phyloP scores from a whole-genome alignment of 163 green algal species.

The Scenedesmus sp. region DNA sequence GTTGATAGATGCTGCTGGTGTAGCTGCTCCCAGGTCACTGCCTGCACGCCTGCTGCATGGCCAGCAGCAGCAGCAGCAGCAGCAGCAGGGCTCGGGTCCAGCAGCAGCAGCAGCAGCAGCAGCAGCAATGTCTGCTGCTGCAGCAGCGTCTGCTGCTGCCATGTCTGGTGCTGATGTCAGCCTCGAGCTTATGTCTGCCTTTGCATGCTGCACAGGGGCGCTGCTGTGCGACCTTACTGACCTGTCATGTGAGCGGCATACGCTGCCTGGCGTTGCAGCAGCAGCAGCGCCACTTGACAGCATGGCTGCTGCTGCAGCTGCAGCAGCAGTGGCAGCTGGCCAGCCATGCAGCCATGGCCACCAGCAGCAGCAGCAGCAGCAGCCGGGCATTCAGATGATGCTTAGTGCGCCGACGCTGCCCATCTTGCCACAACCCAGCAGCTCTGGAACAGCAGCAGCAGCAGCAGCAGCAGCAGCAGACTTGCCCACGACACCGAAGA shows the following conservation, averaged over 20 bases:
- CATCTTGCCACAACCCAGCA: too few relatives aligned
- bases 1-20: neutral
- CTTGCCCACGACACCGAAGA: neutral
- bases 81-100: neutral
- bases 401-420: conserved; percentile 4
- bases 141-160: neutral
- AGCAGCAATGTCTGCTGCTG: neutral
- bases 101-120: neutral
- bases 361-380: conserved; percentile 10
- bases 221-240: neutral
- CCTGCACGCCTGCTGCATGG: neutral
- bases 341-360: neutral
- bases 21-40: neutral
- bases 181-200: conserved; percentile 39
- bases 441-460: neutral
- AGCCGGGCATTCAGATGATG: conserved; percentile 1
- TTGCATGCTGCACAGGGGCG: neutral
- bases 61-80: conserved; percentile 19
- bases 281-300: neutral
- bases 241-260: neutral
- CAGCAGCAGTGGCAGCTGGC: neutral
- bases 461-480: neutral
- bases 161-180: conserved; percentile 14
- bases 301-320: neutral
- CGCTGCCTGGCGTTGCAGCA: neutral